Evolutionary conservation across 1,284 basidiomycete genomes (phyloP).

Genomic region (Tilletia horrida): DNA sequence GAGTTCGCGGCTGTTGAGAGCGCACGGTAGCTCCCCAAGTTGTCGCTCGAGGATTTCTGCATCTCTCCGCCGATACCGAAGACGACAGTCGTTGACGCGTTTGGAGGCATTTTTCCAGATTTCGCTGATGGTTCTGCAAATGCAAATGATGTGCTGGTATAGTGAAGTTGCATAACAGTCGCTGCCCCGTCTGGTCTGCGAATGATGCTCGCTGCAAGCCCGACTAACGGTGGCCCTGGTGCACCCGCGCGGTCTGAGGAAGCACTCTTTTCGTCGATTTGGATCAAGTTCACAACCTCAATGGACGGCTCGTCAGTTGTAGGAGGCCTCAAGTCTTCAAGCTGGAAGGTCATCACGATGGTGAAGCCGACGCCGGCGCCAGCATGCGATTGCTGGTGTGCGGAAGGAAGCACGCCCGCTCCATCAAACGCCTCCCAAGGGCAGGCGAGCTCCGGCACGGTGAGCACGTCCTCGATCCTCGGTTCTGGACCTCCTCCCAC

Average conservation of each 20-base stretch:
- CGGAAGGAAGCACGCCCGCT: neutral
- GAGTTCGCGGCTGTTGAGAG: no score
- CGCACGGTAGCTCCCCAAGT: no score
- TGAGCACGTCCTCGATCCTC: neutral
- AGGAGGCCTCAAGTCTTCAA: neutral
- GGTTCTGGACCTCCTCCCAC: neutral
- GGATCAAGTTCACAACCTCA: neutral
- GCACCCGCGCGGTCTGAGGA: neutral
- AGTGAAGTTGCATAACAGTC: neutral
- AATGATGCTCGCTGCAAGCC: neutral
- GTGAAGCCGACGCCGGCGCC: slow-evolving; percentile 1
- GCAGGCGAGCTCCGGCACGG: neutral
- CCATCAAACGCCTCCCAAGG: neutral
- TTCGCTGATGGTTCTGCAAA: neutral
- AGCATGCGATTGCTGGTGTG: neutral
- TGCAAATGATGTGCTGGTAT: neutral
- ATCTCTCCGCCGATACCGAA: neutral
- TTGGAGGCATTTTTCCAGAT: neutral
- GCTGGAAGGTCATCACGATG: neutral
- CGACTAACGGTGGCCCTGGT: neutral
- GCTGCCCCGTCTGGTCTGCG: neutral
- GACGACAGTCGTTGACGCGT: neutral
- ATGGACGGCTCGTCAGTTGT: neutral
- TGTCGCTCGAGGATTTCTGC: neutral
- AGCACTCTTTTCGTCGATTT: neutral